Percentiles rank a stretch among this genome's conserved stretches.
Evolutionary conservation across 768 basidiomycete species (phyloP).

Genomic region (Lyophyllum semitale): DNA sequence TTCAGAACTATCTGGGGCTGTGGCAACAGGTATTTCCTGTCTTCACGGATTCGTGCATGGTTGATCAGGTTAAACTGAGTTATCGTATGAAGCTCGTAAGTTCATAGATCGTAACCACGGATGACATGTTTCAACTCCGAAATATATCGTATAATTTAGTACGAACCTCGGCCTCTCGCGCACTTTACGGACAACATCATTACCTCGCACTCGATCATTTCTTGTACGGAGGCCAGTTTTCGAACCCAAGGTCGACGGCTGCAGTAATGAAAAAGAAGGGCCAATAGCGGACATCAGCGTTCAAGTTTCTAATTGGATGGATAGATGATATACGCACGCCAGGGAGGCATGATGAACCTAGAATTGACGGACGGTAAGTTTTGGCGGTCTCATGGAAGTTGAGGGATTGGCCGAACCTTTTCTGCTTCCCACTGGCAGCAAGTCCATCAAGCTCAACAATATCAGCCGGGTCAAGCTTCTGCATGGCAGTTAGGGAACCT

Average conservation of each 20-base stretch:
- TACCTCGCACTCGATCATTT: slow-evolving; percentile 10
- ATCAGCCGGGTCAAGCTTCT: slow-evolving; percentile 51
- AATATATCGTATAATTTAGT: neutral
- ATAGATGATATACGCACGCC: slow-evolving; percentile 51
- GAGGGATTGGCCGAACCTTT: slow-evolving; percentile 37
- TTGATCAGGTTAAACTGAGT: too few species aligned
- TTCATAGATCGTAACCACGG: neutral
- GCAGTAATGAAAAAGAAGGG: slow-evolving; percentile 4
- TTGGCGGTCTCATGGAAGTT: neutral
- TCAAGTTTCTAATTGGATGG: slow-evolving; percentile 1
- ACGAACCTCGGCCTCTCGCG: neutral
- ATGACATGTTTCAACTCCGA: neutral
- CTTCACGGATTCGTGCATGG: neutral
- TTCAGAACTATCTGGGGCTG: neutral
- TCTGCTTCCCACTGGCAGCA: slow-evolving; percentile 65
- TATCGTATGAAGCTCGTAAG: neutral
- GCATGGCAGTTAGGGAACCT: slow-evolving; percentile 48
- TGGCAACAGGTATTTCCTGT: neutral
- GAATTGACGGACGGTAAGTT: neutral
- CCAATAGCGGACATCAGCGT: neutral
- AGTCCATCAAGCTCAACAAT: slow-evolving; percentile 58
- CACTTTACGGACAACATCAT: neutral
- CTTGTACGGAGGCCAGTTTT: slow-evolving; percentile 52
- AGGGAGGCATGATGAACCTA: slow-evolving; percentile 64
- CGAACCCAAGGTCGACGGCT: slow-evolving; percentile 72